phyloP scores from a whole-genome alignment of 306 rosid species.

The Gastrolobium bilobum region DNA sequence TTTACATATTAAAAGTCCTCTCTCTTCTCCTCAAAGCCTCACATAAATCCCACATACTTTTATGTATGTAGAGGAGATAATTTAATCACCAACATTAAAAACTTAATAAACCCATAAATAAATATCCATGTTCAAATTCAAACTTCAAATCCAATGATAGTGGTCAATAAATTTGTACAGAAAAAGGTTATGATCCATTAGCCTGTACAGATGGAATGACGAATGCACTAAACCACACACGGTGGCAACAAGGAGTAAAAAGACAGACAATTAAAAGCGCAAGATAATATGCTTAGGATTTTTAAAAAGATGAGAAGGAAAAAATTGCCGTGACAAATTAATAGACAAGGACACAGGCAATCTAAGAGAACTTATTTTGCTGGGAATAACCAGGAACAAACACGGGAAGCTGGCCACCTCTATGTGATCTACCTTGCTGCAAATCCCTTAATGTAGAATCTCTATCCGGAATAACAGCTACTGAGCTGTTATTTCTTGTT shows the following conservation, averaged over 20 bases:
- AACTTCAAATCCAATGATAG: slow-evolving; percentile 33
- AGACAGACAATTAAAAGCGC: slow-evolving; percentile 15
- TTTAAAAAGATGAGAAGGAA: not conserved
- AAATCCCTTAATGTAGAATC: slow-evolving; percentile 57
- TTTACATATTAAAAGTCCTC: not conserved
- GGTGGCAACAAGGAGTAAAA: slow-evolving; percentile 31
- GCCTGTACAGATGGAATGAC: slow-evolving; percentile 55
- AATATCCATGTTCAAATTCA: slow-evolving; percentile 35
- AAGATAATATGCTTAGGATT: slow-evolving; percentile 27
- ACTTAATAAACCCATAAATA: too few relatives aligned
- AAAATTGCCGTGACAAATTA: slow-evolving; percentile 37
- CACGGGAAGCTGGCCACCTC: slow-evolving; percentile 81
- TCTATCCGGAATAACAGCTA: slow-evolving; percentile 55
- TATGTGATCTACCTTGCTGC: slow-evolving; percentile 71
- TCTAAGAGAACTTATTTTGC: slow-evolving; percentile 61
- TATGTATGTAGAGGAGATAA: too few relatives aligned
- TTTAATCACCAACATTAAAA: too few relatives aligned
- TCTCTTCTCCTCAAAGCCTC: too few relatives aligned
- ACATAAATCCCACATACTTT: too few relatives aligned
- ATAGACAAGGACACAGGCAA: slow-evolving; percentile 35
- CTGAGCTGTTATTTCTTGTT: slow-evolving; percentile 57
- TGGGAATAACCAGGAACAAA: slow-evolving; percentile 74
- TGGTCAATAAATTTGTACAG: slow-evolving; percentile 36
- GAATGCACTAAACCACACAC: slow-evolving; percentile 32
- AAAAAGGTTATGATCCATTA: slow-evolving; percentile 40